Base-by-base conservation (phyloP, 2,329 filamentous ascomycete genomes). In the Cladophialophora bantiana region DNA sequence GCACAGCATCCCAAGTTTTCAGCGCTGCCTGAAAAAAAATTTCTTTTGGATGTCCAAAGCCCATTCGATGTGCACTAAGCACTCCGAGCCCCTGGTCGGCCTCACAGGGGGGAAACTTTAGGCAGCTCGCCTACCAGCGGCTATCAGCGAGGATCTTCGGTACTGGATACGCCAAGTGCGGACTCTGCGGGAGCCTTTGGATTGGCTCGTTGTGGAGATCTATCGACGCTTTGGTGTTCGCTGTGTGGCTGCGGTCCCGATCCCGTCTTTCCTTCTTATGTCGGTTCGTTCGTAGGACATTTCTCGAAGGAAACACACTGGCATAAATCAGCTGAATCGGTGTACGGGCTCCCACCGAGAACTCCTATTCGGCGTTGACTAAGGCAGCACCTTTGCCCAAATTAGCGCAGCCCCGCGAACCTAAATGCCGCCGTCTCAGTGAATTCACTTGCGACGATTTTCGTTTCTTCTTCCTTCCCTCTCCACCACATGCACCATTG, bases 71-170 rank as follows among this genome's bases (percentile, higher is more conserved):
- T 20, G 59, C 59, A 32, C 34, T 54, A 50, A 50, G 45, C 5
- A 61, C 59, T 61, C 59, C 59, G 38, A 53, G 34, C 59, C 59
- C 32, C 45, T 61, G 59, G 59, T 42, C 38, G 57, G 40, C 40
- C 42, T 50, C 48, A 20, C 59, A 53, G 34, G 34, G 53, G 45
- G 48, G 32, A 59, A 59, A 42, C 45, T 34, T 45, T 40, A 50
- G 45, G 45, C 45, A 50, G 12, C 31, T 61, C 59, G 59, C 59
- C 45, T 61, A 61, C 18, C 32, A 61, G 31, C 59, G 59, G 59
- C 31, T 61, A 54, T 54, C 48, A 45, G 57, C 57, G 57, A 52
- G 57, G 57, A 50, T 50, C 20, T 50, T 34, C 57, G 57, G 57
- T 15, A 59, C 57, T 34, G 42, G 57, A 40, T 15, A 59, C 57